Evolutionary conservation across 768 basidiomycete species (phyloP), one percentile per base, ranked within the genome.

Genomic region (Pulveroboletus ravenelii): DNA sequence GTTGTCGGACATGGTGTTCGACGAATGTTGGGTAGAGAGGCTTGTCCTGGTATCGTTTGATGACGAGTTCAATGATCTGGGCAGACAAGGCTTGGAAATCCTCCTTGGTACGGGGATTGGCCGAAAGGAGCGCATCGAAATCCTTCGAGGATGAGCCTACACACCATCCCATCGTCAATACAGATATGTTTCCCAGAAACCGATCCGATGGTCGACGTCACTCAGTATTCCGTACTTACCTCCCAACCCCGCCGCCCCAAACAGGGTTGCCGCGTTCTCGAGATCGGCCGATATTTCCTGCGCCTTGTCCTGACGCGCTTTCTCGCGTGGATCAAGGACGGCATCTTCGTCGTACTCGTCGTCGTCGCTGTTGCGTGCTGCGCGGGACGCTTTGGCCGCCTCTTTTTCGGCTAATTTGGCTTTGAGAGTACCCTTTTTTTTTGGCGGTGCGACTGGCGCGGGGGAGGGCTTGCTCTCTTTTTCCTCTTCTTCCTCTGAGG

Each of bases 381-480:
- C 70, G 46, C 65, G 70, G 1, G 77, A 74, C 3, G 82, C 82
- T 53, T 85, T 89, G 52, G 76, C 76, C 0, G 84, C 87, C 62
- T 93, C 93, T 70, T 93, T 96, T 69, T 94, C 92, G 0, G 93
- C 93, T 3, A 98, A 72, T 68, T 94, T 95, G 17, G 82, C 81
- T 69, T 96, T 96, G 57, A 97, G 69, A 1, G 87, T 89, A 47
- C 90, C 92, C 72, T 93, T 96, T 73, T 96, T 95, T 75, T 89
- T 91, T 2, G 85, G 81, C 4, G 89, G 84, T 15, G 84, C 83
- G 41, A 75, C 79, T 0, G 80, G 57, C 5, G 74, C 63, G 2
- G 78, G 47, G 37, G 74, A 67, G 6, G 76, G 69, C 41, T 78
- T 70, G 53, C 72, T 74, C 3, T 83, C 80, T 3, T 83, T 80